Evolutionary conservation across 2,329 filamentous ascomycete species (phyloP).

Genomic region (Xylariaceae sp.): DNA sequence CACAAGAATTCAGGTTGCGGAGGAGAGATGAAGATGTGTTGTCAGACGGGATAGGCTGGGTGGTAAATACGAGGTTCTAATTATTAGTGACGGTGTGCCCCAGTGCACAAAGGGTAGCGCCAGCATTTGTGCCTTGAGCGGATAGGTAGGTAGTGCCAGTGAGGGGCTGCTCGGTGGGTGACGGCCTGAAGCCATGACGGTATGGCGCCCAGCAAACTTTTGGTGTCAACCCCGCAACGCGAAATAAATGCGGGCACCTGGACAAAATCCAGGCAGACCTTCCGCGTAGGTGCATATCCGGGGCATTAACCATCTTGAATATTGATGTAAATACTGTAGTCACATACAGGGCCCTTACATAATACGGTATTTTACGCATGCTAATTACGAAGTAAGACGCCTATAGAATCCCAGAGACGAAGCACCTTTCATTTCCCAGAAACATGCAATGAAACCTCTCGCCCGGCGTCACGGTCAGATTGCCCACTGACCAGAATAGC

Average conservation of each 20-base stretch:
- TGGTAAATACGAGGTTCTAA: slow-evolving; percentile 16
- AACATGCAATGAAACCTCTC: slow-evolving; percentile 6
- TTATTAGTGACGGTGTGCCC: slow-evolving; percentile 11
- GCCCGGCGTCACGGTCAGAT: background rate
- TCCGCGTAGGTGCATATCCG: background rate
- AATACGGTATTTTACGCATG: no score
- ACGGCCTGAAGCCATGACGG: slow-evolving; percentile 11
- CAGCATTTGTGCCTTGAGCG: background rate
- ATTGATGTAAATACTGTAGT: background rate
- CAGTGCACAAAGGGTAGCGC: slow-evolving; percentile 13
- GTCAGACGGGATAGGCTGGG: background rate
- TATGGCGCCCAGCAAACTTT: slow-evolving; percentile 11
- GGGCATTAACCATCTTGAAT: background rate
- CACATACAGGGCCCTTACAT: no score
- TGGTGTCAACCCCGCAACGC: slow-evolving; percentile 22
- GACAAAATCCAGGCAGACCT: background rate
- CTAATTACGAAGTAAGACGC: no score
- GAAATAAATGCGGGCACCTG: slow-evolving; percentile 2
- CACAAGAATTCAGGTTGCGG: slow-evolving; percentile 3
- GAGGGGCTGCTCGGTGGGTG: slow-evolving; percentile 29
- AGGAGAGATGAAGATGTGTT: slow-evolving; percentile 4
- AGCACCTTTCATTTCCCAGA: slow-evolving; percentile 4
- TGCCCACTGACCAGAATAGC: background rate
- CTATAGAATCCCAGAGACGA: no score
- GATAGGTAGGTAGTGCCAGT: slow-evolving; percentile 18